These are phyloP conservation scores for Pleurotus platypus DNA, from an alignment of 768 basidiomycete species.

Conservation along the genomic window DNA sequence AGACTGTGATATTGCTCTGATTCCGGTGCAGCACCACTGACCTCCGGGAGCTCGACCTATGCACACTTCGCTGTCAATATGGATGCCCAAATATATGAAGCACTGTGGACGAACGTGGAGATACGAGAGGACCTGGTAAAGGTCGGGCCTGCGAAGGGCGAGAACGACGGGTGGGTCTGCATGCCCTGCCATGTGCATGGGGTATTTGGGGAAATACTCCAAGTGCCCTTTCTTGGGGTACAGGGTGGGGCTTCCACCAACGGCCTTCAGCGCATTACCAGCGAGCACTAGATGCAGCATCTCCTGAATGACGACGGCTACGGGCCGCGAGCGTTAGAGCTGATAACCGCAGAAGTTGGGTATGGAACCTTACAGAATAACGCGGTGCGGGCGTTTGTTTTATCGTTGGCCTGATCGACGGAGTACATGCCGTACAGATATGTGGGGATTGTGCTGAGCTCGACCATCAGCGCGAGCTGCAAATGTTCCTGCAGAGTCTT, in stretches of 20 bases:
- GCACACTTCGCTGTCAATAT: neutral
- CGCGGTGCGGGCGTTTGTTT: constrained; percentile 12
- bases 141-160: neutral
- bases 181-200: constrained; percentile 13
- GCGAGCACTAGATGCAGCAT: constrained; percentile 24
- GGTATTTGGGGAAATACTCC: constrained; percentile 17
- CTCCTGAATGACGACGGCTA: constrained; percentile 22
- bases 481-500: constrained; percentile 12
- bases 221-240: constrained; percentile 12
- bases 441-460: constrained; percentile 22
- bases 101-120: neutral
- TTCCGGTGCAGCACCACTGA: constrained; percentile 6
- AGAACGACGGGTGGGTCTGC: constrained; percentile 7
- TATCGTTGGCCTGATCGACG: constrained; percentile 16
- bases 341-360: neutral
- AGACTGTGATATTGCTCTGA: constrained; percentile 11
- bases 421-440: constrained; percentile 23
- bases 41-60: constrained; percentile 12
- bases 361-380: constrained; percentile 10
- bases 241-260: constrained; percentile 18
- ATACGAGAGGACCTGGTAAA: constrained; percentile 3
- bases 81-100: neutral
- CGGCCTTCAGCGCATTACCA: constrained; percentile 19
- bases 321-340: neutral
- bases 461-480: constrained; percentile 19